These are phyloP conservation scores for Boletus tylopilopsis DNA, from an alignment of 768 basidiomycete species.

Conservation along the genomic window DNA sequence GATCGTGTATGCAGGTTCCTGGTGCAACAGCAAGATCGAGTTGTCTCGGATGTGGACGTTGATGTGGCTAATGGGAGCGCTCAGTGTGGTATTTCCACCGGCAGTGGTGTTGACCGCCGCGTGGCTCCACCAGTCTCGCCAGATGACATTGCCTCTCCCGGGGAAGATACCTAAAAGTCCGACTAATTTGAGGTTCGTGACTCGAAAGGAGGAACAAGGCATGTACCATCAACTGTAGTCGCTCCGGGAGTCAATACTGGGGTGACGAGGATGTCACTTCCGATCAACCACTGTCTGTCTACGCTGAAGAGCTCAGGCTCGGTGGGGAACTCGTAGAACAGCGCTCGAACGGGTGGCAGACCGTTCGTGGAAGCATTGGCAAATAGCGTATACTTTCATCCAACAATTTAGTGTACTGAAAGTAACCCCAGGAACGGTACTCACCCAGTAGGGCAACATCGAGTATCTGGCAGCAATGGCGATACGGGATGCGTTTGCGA, in stretches of 20 bases:
- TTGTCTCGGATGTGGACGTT: constrained; percentile 74
- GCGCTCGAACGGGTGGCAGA: constrained; percentile 67
- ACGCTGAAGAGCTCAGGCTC: constrained; percentile 60
- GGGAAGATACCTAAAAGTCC: constrained; percentile 54
- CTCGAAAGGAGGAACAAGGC: not conserved
- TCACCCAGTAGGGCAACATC: constrained; percentile 75
- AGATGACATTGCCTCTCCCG: constrained; percentile 51
- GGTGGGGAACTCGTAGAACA: constrained; percentile 77
- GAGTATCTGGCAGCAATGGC: constrained; percentile 71
- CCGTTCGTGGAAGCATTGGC: constrained; percentile 62
- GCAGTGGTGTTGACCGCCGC: constrained; percentile 42
- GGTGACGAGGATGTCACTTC: constrained; percentile 67
- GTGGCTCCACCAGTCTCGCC: constrained; percentile 77
- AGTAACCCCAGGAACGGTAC: constrained; percentile 17
- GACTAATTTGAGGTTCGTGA: not conserved
- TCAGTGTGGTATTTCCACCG: constrained; percentile 45
- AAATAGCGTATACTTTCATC: constrained; percentile 62
- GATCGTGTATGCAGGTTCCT: constrained; percentile 61
- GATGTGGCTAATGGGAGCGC: constrained; percentile 72
- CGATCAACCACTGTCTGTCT: constrained; percentile 70
- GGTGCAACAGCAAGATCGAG: constrained; percentile 60
- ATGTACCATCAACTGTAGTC: constrained; percentile 59
- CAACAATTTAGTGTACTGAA: not conserved
- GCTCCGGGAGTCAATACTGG: constrained; percentile 71
- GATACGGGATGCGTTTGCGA: constrained; percentile 66